A percentile compares a stretch with the other conserved stretches of the same genome.
These are phyloP conservation scores for Vanilla planifolia DNA, from an alignment of 106 monocot species.

Conservation along the genomic window DNA sequence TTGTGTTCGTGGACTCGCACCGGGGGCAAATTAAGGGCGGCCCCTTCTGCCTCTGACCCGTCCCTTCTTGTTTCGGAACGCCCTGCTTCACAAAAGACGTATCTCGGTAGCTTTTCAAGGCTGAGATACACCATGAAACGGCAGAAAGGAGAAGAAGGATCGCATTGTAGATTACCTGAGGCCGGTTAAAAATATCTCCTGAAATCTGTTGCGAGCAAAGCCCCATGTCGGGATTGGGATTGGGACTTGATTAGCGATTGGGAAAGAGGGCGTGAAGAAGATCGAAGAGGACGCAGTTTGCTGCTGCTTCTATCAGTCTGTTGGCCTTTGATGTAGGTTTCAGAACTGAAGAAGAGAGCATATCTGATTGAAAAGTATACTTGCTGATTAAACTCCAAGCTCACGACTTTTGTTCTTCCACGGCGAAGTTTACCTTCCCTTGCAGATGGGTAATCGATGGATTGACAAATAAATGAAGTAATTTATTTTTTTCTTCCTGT, in stretches of 20 bases:
- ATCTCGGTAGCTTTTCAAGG: neutral
- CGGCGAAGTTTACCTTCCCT: neutral
- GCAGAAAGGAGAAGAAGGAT: neutral
- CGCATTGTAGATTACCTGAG: neutral
- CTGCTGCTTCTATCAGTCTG: neutral
- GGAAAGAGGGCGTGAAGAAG: neutral
- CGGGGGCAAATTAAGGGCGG: neutral
- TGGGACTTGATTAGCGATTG: neutral
- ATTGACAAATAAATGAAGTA: no score
- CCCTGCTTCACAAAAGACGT: neutral
- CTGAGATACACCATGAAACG: neutral
- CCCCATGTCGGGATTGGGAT: neutral
- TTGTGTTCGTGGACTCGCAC: slow-evolving; percentile 34
- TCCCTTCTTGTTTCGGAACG: neutral
- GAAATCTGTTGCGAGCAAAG: neutral
- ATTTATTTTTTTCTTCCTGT: neutral
- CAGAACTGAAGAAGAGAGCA: neutral
- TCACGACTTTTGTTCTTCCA: neutral
- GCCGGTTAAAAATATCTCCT: neutral
- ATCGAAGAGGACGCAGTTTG: neutral
- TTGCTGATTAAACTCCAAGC: neutral
- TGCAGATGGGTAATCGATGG: no score
- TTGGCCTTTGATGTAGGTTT: neutral
- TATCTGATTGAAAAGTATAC: neutral
- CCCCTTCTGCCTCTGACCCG: neutral